Percentiles rank a stretch among this genome's conserved stretches.
Conservation (phyloP, 192 early-diverging fungal species). For the Oehlia diaphana region DNA sequence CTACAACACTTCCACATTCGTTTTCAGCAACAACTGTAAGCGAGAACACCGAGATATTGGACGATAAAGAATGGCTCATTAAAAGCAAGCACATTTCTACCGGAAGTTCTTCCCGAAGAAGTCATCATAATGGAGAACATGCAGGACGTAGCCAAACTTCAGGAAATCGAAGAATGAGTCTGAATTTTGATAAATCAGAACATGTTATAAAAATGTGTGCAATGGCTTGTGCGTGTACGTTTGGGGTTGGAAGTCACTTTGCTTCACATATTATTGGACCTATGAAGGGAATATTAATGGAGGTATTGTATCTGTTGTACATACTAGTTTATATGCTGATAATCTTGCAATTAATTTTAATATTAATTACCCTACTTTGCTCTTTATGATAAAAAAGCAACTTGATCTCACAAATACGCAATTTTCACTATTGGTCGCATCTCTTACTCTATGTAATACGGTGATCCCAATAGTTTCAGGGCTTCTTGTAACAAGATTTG, state of each 20-base stretch:
- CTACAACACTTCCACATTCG: not conserved
- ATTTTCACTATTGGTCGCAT: conserved; percentile 45
- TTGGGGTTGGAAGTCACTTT: conserved; percentile 71
- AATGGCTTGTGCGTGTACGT: conserved; percentile 39
- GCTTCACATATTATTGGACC: conserved; percentile 72
- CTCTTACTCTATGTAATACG: conserved; percentile 45
- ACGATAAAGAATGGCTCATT: conserved; percentile 19
- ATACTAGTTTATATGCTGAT: conserved; percentile 51
- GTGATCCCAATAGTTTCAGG: conserved; percentile 46
- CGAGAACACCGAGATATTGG: not conserved
- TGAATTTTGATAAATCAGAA: conserved; percentile 3
- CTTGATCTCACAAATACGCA: conserved; percentile 46
- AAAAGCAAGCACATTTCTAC: not conserved
- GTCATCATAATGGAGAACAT: not conserved
- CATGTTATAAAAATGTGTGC: conserved; percentile 10
- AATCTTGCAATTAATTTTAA: conserved; percentile 45
- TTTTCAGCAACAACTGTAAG: not conserved
- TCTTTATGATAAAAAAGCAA: conserved; percentile 47
- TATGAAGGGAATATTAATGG: conserved; percentile 73
- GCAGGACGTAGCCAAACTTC: conserved; percentile 13
- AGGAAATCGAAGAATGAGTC: conserved; percentile 24
- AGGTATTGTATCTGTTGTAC: conserved; percentile 69
- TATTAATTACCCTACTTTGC: conserved; percentile 57
- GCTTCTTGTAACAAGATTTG: conserved; percentile 42
- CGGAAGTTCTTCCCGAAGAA: not conserved